Evolutionary conservation across 2,329 filamentous ascomycete genomes (phyloP).

Genomic region (Penicillium sp.): DNA sequence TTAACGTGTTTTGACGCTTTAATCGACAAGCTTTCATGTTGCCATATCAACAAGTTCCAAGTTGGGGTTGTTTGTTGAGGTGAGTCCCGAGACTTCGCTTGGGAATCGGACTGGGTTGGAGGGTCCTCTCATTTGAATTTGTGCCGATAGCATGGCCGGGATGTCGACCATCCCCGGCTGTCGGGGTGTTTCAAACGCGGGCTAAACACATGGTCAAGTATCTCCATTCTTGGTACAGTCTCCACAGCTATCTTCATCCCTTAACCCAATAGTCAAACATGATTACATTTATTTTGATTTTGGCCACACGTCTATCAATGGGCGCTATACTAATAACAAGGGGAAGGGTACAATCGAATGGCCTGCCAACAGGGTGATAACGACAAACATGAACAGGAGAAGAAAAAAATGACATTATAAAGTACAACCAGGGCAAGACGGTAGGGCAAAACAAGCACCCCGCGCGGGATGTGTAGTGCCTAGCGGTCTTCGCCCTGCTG

Average conservation of each 20-base stretch:
- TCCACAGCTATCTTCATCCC: neutral
- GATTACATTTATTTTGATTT: conserved; percentile 27
- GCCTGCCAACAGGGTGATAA: conserved; percentile 27
- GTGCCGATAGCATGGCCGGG: neutral
- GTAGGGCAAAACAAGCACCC: conserved; percentile 10
- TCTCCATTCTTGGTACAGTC: neutral
- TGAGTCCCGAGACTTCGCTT: neutral
- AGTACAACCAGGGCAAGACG: conserved; percentile 23
- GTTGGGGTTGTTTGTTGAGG: conserved; percentile 1
- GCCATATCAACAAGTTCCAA: conserved; percentile 20
- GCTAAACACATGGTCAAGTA: neutral
- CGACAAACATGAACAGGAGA: conserved; percentile 31
- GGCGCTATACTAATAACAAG: conserved; percentile 20
- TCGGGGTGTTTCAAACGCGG: neutral
- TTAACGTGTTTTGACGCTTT: neutral
- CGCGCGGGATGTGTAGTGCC: conserved; percentile 8
- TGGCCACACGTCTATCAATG: conserved; percentile 19
- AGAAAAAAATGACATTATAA: conserved; percentile 24
- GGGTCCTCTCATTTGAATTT: neutral
- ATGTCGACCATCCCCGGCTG: neutral
- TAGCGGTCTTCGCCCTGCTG: conserved; percentile 3
- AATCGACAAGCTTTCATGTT: conserved; percentile 9
- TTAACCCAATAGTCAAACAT: neutral
- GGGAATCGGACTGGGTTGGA: neutral
- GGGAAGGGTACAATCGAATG: conserved; percentile 19